These are phyloP conservation scores for Leishmania aethiopica DNA, from an alignment of 208 protist species.

Conservation along the genomic window DNA sequence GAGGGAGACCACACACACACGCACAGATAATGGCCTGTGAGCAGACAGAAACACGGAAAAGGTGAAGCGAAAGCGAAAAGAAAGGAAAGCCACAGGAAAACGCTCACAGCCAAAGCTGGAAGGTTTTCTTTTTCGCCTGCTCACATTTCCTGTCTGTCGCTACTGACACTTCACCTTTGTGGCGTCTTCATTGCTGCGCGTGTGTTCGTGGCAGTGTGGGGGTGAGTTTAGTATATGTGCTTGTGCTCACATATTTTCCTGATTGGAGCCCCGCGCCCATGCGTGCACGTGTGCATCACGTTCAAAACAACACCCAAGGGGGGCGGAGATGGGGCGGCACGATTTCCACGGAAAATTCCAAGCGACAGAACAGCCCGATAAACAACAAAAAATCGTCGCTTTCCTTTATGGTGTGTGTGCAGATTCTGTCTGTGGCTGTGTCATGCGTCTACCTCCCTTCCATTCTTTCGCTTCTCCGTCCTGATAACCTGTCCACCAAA, in stretches of 20 bases:
- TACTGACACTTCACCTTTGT: not conserved
- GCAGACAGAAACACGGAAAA: not conserved
- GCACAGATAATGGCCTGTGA: not conserved
- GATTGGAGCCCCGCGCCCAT: not conserved
- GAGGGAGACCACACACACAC: not conserved
- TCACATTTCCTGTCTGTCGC: not conserved
- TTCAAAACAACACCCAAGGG: too few species aligned
- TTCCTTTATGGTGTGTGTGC: too few species aligned
- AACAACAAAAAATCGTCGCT: too few species aligned
- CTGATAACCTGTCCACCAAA: not conserved
- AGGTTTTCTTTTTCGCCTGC: not conserved
- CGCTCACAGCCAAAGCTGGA: too few species aligned
- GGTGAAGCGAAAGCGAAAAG: not conserved
- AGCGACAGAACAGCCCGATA: too few species aligned
- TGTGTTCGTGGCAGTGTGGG: not conserved
- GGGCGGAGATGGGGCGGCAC: too few species aligned
- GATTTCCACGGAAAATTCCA: too few species aligned
- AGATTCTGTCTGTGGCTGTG: not conserved
- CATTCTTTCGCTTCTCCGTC: not conserved
- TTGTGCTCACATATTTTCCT: not conserved
- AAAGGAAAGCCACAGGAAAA: not conserved
- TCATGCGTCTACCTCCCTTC: not conserved
- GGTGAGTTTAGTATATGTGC: not conserved
- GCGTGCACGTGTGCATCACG: too few species aligned
- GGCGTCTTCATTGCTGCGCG: not conserved